Conservation (phyloP, 495 filamentous ascomycete genomes). For the Aspergillus panamensis region DNA sequence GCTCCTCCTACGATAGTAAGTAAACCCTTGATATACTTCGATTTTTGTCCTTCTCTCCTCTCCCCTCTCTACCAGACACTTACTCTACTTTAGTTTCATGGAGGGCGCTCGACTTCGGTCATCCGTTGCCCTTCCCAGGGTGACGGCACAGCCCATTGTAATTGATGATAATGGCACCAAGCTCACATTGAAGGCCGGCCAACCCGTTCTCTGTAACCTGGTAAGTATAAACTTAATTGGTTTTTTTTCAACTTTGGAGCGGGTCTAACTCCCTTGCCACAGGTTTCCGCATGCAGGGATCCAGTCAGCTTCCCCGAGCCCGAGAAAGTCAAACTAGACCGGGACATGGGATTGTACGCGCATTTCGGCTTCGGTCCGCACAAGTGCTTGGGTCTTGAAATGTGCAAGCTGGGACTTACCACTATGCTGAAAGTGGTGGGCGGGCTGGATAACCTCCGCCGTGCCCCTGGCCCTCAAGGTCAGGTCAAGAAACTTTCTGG, state of each 20-base stretch:
- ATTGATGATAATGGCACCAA: conserved; percentile 42
- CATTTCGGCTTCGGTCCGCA: conserved; percentile 62
- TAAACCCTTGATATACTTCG: not conserved
- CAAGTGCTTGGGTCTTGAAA: conserved; percentile 54
- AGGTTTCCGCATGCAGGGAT: conserved; percentile 54
- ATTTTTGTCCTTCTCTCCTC: not conserved
- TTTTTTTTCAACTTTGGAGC: too few relatives aligned
- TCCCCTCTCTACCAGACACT: conserved; percentile 17
- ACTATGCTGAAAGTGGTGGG: conserved; percentile 59
- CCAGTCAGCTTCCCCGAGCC: conserved; percentile 62
- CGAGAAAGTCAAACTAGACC: conserved; percentile 56
- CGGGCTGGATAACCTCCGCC: conserved; percentile 53
- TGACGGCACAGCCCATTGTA: conserved; percentile 36
- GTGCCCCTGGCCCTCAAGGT: conserved; percentile 63
- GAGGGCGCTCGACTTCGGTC: conserved; percentile 58
- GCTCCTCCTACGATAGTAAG: conserved; percentile 45
- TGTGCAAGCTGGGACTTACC: conserved; percentile 55
- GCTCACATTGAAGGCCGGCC: conserved; percentile 44
- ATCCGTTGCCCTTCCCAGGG: conserved; percentile 52
- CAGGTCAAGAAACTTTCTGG: conserved; percentile 61
- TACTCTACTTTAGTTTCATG: conserved; percentile 40
- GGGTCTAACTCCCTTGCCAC: not conserved
- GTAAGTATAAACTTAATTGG: conserved; percentile 23
- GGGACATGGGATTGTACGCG: conserved; percentile 60
- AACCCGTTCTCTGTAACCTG: conserved; percentile 49